A percentile compares a stretch with the other conserved stretches of the same genome.
Evolutionary conservation across 108 stramenopile species (phyloP).

Genomic region (Mayamaea pseudoterrestris): DNA sequence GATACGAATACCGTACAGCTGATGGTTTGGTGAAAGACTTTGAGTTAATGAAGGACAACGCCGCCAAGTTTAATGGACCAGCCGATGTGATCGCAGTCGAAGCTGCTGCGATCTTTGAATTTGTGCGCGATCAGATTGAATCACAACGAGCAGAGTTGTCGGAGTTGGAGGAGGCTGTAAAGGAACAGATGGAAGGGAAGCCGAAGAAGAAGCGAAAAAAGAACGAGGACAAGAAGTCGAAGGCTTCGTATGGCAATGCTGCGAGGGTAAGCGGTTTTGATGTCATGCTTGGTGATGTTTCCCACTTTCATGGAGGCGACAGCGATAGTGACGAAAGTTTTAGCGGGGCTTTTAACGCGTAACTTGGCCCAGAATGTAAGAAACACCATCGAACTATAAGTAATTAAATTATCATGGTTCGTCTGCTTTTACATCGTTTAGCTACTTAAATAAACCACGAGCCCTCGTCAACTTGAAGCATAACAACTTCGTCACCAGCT

Average conservation of each 20-base stretch:
- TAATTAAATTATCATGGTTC: no score
- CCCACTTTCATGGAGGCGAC: neutral
- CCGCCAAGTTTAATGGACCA: slow-evolving; percentile 72
- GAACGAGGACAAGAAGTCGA: neutral
- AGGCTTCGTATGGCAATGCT: neutral
- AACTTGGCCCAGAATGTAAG: no score
- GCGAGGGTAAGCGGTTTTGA: neutral
- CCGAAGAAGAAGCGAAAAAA: slow-evolving; percentile 25
- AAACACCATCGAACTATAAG: no score
- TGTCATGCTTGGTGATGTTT: slow-evolving; percentile 2
- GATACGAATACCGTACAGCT: slow-evolving; percentile 63
- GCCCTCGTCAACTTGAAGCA: slow-evolving; percentile 10
- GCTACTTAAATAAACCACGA: slow-evolving; percentile 16
- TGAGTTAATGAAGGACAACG: slow-evolving; percentile 75
- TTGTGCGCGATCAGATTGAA: slow-evolving; percentile 46
- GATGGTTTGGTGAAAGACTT: slow-evolving; percentile 61
- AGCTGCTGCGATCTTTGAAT: slow-evolving; percentile 55
- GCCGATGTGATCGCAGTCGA: slow-evolving; percentile 40
- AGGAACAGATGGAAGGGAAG: slow-evolving; percentile 50
- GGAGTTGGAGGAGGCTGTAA: slow-evolving; percentile 60
- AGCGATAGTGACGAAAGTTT: neutral
- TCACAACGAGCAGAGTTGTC: slow-evolving; percentile 50
- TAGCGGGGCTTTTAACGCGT: no score
- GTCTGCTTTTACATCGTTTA: no score
- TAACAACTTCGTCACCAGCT: slow-evolving; percentile 38